phyloP scores from a whole-genome alignment of 768 basidiomycete genomes.

The Filobasidium wieringae region DNA sequence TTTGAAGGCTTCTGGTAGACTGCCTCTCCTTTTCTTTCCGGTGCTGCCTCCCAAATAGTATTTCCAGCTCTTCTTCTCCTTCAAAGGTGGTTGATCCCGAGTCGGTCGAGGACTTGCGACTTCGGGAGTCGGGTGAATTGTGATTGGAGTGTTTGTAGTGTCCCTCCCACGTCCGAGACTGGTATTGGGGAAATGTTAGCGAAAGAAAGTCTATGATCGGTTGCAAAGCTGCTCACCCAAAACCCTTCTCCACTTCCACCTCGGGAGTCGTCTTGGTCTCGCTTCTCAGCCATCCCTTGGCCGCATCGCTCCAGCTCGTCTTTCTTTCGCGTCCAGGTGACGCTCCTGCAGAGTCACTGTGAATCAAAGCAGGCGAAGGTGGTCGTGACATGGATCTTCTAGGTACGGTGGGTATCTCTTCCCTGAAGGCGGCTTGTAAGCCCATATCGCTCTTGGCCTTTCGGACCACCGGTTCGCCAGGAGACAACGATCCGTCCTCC shows the following conservation, averaged over 20 bases:
- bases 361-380: constrained; percentile 8
- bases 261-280: constrained; percentile 5
- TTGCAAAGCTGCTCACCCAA: constrained; percentile 6
- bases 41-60: constrained; percentile 11
- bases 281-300: constrained; percentile 7
- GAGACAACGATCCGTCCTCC: not conserved
- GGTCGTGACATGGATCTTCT: constrained; percentile 11
- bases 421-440: not conserved
- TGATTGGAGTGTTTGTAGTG: constrained; percentile 6
- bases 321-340: constrained; percentile 11
- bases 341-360: constrained; percentile 10
- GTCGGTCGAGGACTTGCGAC: constrained; percentile 3
- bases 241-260: constrained; percentile 15
- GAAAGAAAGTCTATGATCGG: not conserved
- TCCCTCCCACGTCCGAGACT: constrained; percentile 19
- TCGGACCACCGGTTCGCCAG: not conserved
- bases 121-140: not conserved
- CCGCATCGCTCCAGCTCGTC: constrained; percentile 10
- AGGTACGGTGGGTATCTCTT: not conserved
- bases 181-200: not conserved
- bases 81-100: constrained; percentile 8
- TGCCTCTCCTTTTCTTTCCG: not conserved
- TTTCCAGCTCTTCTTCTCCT: constrained; percentile 19
- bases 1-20: constrained; percentile 3
- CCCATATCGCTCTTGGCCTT: constrained; percentile 13